Evolutionary conservation across 352 stramenopile species (phyloP), one percentile per base, ranked within the genome.

Genomic region (Pythium angustatum): DNA sequence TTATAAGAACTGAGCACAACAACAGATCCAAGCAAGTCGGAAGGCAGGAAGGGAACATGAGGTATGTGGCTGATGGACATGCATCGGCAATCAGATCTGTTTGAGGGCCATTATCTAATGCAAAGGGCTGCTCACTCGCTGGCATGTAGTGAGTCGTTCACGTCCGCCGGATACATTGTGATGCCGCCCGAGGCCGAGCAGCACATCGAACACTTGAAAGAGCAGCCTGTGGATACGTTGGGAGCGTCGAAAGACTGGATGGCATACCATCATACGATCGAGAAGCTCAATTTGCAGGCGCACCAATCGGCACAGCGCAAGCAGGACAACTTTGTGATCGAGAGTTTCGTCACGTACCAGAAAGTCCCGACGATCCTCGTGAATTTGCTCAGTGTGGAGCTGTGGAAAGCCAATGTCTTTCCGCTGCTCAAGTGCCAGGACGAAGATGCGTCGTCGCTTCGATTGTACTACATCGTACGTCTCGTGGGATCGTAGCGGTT

Each of bases 251-350:
- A 66, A 3, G 59, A 77, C 45, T 98, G 94, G 91, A 83, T 98
- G 40, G 55, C 84, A 30, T 81, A 98, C 62, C 91, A 98, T 67
- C 71, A 93, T 48, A 62, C 62, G 11, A 77, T 98, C 52, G 88
- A 98, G 67, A 98, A 97, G 67, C 71, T 98, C 47, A 98, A 98
- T 57, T 52, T 98, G 11, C 93, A 98, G 66, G 88, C 91, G 28
- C 90, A 97, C 58, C 92, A 97, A 64, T 97, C 88, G 14, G 91
- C 91, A 0, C 90, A 96, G 73, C 76, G 69, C 49, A 92, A 93
- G 41, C 77, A 91, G 44, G 94, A 98, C 70, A 96, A 98, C 71
- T 98, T 97, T 68, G 89, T 98, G 34, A 72, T 98, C 50, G 94
- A 98, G 66, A 81, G 72, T 31, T 58, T 98, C 45, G 67, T 98